Percentiles rank a stretch among this genome's conserved stretches.
These are phyloP conservation scores for Haplographium delicatum DNA, from an alignment of 495 filamentous ascomycete genomes.

Conservation along the genomic window DNA sequence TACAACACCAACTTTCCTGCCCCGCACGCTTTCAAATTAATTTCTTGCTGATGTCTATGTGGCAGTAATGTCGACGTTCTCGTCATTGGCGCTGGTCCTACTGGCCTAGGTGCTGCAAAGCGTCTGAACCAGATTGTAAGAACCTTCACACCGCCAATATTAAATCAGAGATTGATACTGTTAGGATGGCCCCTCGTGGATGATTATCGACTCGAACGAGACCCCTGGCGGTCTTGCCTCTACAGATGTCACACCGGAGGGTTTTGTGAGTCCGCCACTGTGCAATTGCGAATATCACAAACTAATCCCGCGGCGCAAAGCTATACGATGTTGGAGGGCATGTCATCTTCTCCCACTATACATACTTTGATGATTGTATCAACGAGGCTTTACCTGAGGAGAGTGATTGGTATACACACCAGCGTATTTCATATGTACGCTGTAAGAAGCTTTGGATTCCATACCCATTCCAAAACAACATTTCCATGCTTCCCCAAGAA, in stretches of 20 bases:
- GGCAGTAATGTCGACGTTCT: constrained; percentile 89
- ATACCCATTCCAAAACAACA: constrained; percentile 99
- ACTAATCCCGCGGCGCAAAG: constrained; percentile 38
- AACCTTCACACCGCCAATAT: constrained; percentile 14
- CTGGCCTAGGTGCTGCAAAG: constrained; percentile 95
- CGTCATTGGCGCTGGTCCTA: constrained; percentile 96
- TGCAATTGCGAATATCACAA: not conserved
- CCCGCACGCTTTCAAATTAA: not conserved
- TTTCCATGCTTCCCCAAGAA: constrained; percentile 95
- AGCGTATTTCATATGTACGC: constrained; percentile 98
- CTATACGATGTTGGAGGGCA: constrained; percentile 99
- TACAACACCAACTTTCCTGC: no score
- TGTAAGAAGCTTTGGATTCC: constrained; percentile 96
- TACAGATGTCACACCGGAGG: constrained; percentile 91
- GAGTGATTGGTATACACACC: constrained; percentile 94
- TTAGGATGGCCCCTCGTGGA: constrained; percentile 86
- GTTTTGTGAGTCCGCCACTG: constrained; percentile 71
- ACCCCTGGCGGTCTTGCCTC: constrained; percentile 95
- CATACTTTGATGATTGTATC: constrained; percentile 99
- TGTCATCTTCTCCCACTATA: constrained; percentile 99
- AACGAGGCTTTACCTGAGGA: constrained; percentile 90
- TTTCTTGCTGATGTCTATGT: constrained; percentile 3
- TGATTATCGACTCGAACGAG: constrained; percentile 91
- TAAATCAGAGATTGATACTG: constrained; percentile 14
- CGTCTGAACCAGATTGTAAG: constrained; percentile 91